Percentiles rank a stretch among this genome's conserved stretches.
phyloP scores from a whole-genome alignment of 306 rosid genomes.

The peach (Prunus persica) region DNA sequence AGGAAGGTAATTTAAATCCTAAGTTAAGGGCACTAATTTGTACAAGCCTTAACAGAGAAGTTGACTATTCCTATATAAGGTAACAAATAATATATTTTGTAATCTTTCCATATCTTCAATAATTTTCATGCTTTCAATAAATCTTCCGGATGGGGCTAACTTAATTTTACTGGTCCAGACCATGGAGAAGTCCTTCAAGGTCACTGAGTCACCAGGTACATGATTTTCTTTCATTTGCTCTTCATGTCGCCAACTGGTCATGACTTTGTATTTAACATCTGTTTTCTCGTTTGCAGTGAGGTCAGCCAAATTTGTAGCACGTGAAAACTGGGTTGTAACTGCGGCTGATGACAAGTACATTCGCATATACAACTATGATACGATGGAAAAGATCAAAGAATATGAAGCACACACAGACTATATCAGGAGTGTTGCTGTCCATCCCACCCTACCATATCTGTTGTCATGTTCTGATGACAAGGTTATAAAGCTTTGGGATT shows the following conservation, averaged over 20 bases:
- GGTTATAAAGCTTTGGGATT: constrained; percentile 57
- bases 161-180: constrained; percentile 30
- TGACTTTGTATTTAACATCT: not conserved
- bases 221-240: not conserved
- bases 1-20: too few species aligned
- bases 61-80: too few species aligned
- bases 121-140: not conserved
- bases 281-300: constrained; percentile 45
- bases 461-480: constrained; percentile 59
- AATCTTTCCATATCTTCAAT: too few species aligned
- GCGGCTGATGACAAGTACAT: constrained; percentile 53
- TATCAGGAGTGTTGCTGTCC: constrained; percentile 54
- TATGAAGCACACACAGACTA: constrained; percentile 57
- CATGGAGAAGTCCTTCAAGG: constrained; percentile 50
- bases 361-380: constrained; percentile 39
- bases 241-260: not conserved
- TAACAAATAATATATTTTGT: too few species aligned
- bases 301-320: constrained; percentile 57
- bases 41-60: too few species aligned
- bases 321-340: constrained; percentile 52
- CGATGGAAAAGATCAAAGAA: constrained; percentile 39
- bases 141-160: not conserved
- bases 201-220: constrained; percentile 59
- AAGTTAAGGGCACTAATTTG: too few species aligned
- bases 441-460: constrained; percentile 54